Percentiles rank a stretch among this genome's conserved stretches.
These are phyloP conservation scores for Penicillium palitans DNA, from an alignment of 2,329 filamentous ascomycete species.

Conservation along the genomic window DNA sequence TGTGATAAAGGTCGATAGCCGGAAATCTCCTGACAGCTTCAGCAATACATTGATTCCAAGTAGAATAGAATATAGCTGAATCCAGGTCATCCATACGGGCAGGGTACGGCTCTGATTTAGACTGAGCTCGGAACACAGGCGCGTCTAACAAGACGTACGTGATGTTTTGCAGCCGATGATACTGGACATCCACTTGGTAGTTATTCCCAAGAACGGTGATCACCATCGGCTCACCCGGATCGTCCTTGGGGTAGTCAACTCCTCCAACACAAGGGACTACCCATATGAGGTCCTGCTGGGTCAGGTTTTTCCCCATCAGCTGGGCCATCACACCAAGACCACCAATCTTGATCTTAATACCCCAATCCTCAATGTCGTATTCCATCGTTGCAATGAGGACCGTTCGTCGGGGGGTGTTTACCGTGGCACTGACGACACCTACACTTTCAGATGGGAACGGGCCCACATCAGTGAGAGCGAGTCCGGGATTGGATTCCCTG, in stretches of 20 bases:
- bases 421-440: conserved; percentile 28
- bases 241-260: conserved; percentile 64
- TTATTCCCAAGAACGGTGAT: conserved; percentile 61
- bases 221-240: conserved; percentile 60
- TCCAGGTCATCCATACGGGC: conserved; percentile 69
- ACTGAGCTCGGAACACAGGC: conserved; percentile 66
- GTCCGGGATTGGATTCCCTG: background rate
- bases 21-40: conserved; percentile 63
- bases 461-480: conserved; percentile 21
- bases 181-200: conserved; percentile 65
- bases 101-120: conserved; percentile 64
- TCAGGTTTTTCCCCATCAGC: conserved; percentile 65
- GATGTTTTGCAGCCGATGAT: conserved; percentile 64
- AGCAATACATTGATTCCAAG: conserved; percentile 70
- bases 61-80: conserved; percentile 66
- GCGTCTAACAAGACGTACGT: conserved; percentile 68
- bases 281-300: conserved; percentile 66
- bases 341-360: conserved; percentile 70
- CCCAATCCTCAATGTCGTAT: conserved; percentile 70
- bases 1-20: conserved; percentile 64
- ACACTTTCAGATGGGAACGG: conserved; percentile 34
- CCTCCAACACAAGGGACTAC: conserved; percentile 63
- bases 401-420: conserved; percentile 46
- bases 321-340: conserved; percentile 71
- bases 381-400: conserved; percentile 71